These are phyloP conservation scores for Komagataella phaffii DNA, from an alignment of 805 yeast genomes.

Conservation along the genomic window DNA sequence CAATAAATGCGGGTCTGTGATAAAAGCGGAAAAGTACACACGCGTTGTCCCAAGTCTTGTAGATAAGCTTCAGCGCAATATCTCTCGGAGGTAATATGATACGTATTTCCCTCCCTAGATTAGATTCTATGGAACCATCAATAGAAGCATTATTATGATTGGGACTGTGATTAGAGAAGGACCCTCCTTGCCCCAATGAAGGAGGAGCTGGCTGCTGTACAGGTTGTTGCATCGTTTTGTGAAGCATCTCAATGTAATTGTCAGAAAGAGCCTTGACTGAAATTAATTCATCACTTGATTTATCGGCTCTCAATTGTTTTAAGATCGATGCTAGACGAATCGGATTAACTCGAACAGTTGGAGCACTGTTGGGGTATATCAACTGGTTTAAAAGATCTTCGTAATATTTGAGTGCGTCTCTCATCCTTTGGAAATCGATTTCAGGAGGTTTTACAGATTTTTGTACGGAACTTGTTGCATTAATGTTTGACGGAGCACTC, in stretches of 20 bases:
- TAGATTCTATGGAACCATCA: conserved; percentile 25
- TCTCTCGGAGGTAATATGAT: conserved; percentile 66
- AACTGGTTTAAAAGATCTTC: neutral
- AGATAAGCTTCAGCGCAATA: conserved; percentile 55
- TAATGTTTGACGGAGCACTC: neutral
- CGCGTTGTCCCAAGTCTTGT: conserved; percentile 74
- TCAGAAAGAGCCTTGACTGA: conserved; percentile 1
- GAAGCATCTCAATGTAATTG: neutral
- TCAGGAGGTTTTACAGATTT: neutral
- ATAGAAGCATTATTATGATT: conserved; percentile 11
- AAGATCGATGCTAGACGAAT: conserved; percentile 19
- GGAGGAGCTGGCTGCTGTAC: conserved; percentile 5
- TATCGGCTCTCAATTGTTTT: conserved; percentile 3
- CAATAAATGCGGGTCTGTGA: conserved; percentile 70
- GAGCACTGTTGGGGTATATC: neutral
- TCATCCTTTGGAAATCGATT: neutral
- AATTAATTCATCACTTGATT: neutral
- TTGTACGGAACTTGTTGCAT: neutral
- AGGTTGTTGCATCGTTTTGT: conserved; percentile 4
- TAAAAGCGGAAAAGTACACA: conserved; percentile 78
- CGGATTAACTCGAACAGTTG: conserved; percentile 14
- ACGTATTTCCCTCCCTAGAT: conserved; percentile 36
- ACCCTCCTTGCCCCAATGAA: conserved; percentile 6
- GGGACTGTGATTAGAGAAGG: conserved; percentile 7
- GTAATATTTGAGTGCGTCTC: neutral